Evolutionary conservation across 805 yeast genomes (phyloP).

Genomic region (Novakomyces olei): DNA sequence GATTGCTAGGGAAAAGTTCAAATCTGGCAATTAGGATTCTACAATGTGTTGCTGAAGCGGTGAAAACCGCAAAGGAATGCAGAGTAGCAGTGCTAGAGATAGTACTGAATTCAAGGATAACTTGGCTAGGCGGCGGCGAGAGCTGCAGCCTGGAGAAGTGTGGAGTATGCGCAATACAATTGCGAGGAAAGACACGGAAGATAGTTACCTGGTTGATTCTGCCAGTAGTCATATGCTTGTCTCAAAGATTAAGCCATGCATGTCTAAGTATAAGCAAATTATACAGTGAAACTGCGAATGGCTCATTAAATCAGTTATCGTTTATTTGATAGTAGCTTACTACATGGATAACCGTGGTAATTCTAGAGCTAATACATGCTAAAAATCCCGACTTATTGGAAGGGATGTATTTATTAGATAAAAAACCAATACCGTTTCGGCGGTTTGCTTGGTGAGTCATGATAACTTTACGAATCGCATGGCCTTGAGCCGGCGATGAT

Average conservation of each 20-base stretch:
- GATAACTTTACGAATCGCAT: slow-evolving; percentile 23
- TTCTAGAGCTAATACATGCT: slow-evolving; percentile 30
- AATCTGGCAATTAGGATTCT: no score
- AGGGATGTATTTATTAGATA: slow-evolving; percentile 26
- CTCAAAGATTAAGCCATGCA: slow-evolving; percentile 30
- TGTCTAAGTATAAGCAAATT: slow-evolving; percentile 28
- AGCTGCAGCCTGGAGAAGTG: no score
- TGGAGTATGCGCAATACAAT: no score
- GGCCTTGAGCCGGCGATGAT: slow-evolving; percentile 26
- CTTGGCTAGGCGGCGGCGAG: no score
- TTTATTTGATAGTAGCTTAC: slow-evolving; percentile 27
- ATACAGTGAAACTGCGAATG: slow-evolving; percentile 30
- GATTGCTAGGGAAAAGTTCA: no score
- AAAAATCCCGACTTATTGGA: slow-evolving; percentile 20
- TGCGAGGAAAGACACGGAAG: no score
- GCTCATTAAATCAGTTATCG: slow-evolving; percentile 30
- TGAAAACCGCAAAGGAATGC: no score
- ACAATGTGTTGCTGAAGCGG: no score
- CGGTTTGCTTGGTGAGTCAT: slow-evolving; percentile 23
- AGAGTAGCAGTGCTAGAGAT: no score
- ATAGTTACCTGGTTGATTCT: slow-evolving; percentile 28
- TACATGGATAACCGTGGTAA: slow-evolving; percentile 28
- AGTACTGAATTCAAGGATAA: no score
- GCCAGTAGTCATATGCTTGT: slow-evolving; percentile 32
- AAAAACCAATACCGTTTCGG: slow-evolving; percentile 25